A percentile compares a stretch with the other conserved stretches of the same genome.
These are phyloP conservation scores for Neofusicoccum sp. DNA, from an alignment of 2,329 filamentous ascomycete genomes.

Conservation along the genomic window DNA sequence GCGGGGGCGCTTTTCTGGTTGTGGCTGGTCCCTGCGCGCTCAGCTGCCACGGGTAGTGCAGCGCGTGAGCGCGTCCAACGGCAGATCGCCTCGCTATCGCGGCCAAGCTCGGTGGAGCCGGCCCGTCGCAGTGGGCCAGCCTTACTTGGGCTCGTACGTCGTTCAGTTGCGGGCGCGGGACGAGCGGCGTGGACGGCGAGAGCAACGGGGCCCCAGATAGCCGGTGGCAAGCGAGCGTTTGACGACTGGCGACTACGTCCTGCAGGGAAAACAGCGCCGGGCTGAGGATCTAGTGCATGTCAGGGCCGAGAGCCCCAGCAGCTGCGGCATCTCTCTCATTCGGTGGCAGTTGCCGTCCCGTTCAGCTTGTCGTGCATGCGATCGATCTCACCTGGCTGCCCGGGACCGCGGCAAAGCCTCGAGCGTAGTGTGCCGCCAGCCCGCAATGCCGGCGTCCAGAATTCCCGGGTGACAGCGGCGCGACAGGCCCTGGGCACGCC, in stretches of 20 bases:
- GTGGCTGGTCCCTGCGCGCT: neutral
- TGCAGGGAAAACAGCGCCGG: neutral
- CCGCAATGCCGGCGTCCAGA: too few relatives aligned
- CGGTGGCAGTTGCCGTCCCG: too few relatives aligned
- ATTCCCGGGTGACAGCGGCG: too few relatives aligned
- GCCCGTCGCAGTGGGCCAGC: neutral
- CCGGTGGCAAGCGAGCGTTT: neutral
- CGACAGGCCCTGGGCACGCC: too few relatives aligned
- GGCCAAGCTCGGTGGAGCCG: neutral
- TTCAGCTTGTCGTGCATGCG: too few relatives aligned
- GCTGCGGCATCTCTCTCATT: too few relatives aligned
- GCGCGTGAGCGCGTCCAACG: neutral
- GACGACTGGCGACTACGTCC: neutral
- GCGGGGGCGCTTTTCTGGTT: neutral
- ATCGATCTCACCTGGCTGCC: too few relatives aligned
- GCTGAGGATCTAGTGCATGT: neutral
- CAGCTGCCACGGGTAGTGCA: neutral
- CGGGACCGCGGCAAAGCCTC: too few relatives aligned
- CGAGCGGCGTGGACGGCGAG: neutral
- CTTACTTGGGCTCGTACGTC: neutral
- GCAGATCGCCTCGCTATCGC: neutral
- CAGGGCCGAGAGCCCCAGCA: too few relatives aligned
- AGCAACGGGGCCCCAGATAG: neutral
- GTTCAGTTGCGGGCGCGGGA: neutral
- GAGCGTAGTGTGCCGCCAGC: too few relatives aligned